Evolutionary conservation across 805 yeast species (phyloP).

Genomic region (Sugiyamaella boreocaroliniensis): DNA sequence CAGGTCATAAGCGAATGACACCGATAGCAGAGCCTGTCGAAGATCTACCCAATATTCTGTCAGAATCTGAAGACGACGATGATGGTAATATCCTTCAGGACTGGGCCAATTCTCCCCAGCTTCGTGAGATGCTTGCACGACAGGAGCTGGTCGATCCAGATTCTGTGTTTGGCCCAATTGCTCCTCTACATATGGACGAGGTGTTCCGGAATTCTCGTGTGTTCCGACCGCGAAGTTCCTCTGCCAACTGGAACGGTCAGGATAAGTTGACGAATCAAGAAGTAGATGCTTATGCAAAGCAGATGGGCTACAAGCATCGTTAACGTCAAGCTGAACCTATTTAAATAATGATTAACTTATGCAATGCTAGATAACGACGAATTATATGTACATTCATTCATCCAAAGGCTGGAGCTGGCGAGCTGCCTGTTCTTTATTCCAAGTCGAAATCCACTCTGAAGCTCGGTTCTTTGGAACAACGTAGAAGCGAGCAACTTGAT

Average conservation of each 20-base stretch:
- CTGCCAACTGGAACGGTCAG: conserved; percentile 43
- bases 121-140: conserved; percentile 41
- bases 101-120: conserved; percentile 60
- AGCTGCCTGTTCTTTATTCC: conserved; percentile 27
- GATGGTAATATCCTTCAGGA: conserved; percentile 42
- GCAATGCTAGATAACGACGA: not conserved
- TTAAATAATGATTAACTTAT: not conserved
- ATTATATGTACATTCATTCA: not conserved
- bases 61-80: conserved; percentile 44
- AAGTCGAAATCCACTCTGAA: conserved; percentile 49
- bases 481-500: conserved; percentile 61
- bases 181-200: conserved; percentile 61
- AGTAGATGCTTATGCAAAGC: conserved; percentile 40
- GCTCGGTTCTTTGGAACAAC: conserved; percentile 71
- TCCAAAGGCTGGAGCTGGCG: not conserved
- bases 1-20: conserved; percentile 2
- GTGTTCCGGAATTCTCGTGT: conserved; percentile 47
- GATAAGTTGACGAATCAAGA: conserved; percentile 44
- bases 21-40: conserved; percentile 4
- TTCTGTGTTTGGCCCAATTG: conserved; percentile 66
- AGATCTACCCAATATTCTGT: conserved; percentile 28
- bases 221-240: conserved; percentile 49
- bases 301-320: conserved; percentile 36
- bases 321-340: not conserved
- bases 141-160: conserved; percentile 55